These are phyloP conservation scores for Priceomyces medius DNA, from an alignment of 805 yeast genomes.

Conservation along the genomic window DNA sequence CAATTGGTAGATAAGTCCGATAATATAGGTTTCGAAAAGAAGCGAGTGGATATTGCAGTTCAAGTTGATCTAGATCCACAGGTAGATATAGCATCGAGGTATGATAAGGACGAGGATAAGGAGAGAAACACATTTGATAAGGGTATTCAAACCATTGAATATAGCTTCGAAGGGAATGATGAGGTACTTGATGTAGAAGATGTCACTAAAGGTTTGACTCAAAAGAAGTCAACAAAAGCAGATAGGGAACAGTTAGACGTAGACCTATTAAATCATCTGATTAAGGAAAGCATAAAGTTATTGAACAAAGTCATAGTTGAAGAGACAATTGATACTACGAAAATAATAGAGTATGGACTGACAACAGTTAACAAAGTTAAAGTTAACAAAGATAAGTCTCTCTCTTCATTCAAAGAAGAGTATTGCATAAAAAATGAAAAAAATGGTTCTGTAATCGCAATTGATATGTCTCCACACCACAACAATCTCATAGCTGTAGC, in stretches of 20 bases:
- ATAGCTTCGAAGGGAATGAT: background rate
- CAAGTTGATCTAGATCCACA: constrained; percentile 22
- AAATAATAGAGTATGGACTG: constrained; percentile 4
- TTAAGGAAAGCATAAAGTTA: constrained; percentile 23
- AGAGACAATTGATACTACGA: constrained; percentile 9
- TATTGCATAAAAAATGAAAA: constrained; percentile 2
- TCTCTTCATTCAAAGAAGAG: background rate
- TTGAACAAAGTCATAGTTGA: constrained; percentile 19
- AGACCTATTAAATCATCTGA: constrained; percentile 16
- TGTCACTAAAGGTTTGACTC: background rate
- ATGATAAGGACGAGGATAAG: background rate
- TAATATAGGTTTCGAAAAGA: background rate
- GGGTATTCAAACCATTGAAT: constrained; percentile 18
- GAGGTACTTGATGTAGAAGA: constrained; percentile 3
- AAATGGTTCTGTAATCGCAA: constrained; percentile 15
- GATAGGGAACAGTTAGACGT: constrained; percentile 14
- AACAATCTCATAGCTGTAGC: constrained; percentile 30
- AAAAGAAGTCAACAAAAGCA: background rate
- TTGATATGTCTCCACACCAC: constrained; percentile 34
- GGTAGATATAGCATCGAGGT: background rate
- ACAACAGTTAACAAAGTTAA: background rate
- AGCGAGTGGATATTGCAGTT: constrained; percentile 23
- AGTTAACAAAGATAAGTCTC: background rate
- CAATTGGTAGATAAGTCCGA: constrained; percentile 8
- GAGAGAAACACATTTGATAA: constrained; percentile 21